These are phyloP conservation scores for Gentiana straminea DNA, from an alignment of 257 asterid genomes.

Conservation along the genomic window DNA sequence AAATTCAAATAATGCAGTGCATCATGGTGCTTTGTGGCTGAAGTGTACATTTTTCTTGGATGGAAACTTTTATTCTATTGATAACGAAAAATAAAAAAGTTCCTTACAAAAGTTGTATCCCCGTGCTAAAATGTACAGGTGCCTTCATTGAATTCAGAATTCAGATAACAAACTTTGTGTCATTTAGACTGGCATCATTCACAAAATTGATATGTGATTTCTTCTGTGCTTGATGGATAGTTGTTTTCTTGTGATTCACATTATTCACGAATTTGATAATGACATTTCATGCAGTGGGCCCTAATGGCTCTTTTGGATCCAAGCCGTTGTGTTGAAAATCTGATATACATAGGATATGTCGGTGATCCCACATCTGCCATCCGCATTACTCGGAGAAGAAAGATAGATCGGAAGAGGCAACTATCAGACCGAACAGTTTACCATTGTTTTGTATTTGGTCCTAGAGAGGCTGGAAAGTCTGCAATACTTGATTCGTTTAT, in stretches of 20 bases:
- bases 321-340: conserved; percentile 63
- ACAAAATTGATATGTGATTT: neutral
- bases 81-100: no score
- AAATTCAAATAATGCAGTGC: no score
- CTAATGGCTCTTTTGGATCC: conserved; percentile 95
- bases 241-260: neutral
- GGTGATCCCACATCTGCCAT: conserved; percentile 77
- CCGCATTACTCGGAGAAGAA: conserved; percentile 79
- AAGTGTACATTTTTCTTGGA: no score
- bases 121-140: no score
- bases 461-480: conserved; percentile 84
- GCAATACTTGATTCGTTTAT: conserved; percentile 66
- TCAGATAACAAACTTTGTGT: no score
- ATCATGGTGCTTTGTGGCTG: no score
- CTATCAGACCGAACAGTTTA: conserved; percentile 69
- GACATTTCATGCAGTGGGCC: conserved; percentile 64
- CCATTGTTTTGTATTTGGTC: conserved; percentile 93
- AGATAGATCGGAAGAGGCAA: conserved; percentile 85
- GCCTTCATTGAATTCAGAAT: no score
- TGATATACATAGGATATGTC: conserved; percentile 81
- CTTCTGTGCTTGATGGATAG: neutral
- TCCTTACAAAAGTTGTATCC: no score
- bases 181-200: neutral
- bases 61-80: no score
- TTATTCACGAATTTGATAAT: neutral